Conservation (phyloP, 2,329 filamentous ascomycete species). For the Myriosclerotinia curreyana region DNA sequence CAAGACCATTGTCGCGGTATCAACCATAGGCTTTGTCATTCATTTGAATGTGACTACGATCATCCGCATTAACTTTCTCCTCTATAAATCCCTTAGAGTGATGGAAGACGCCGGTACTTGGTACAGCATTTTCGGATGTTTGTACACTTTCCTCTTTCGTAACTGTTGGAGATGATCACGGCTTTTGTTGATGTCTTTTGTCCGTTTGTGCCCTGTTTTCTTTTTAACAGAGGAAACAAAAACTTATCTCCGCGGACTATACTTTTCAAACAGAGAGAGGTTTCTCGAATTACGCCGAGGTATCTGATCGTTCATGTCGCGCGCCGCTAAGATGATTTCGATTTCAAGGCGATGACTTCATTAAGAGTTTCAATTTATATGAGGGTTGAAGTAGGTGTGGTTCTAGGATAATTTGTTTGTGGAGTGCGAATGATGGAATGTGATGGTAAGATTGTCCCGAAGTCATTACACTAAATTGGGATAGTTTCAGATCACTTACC, state of each 20-base stretch:
- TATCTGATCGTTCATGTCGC: slow-evolving; percentile 28
- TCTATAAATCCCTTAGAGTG: slow-evolving; percentile 39
- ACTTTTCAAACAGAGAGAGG: slow-evolving; percentile 74
- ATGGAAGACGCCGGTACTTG: slow-evolving; percentile 39
- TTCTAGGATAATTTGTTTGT: not conserved
- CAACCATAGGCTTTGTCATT: slow-evolving; percentile 48
- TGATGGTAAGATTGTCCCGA: slow-evolving; percentile 29
- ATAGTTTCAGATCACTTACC: slow-evolving; percentile 4
- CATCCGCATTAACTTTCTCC: slow-evolving; percentile 66
- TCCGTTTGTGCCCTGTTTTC: slow-evolving; percentile 71
- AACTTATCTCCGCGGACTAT: slow-evolving; percentile 87
- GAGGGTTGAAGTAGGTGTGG: slow-evolving; percentile 24
- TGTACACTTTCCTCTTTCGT: slow-evolving; percentile 31
- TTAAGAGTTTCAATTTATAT: slow-evolving; percentile 2
- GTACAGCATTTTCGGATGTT: slow-evolving; percentile 32
- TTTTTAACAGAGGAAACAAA: slow-evolving; percentile 79
- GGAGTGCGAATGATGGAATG: slow-evolving; percentile 32
- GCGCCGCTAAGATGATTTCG: slow-evolving; percentile 7
- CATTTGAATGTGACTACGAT: slow-evolving; percentile 51
- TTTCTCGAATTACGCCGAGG: slow-evolving; percentile 37
- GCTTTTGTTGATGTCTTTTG: slow-evolving; percentile 98
- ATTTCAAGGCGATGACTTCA: not conserved
- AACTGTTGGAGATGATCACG: slow-evolving; percentile 61
- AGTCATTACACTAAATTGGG: slow-evolving; percentile 1
- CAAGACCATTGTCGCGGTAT: slow-evolving; percentile 52